These are phyloP conservation scores for Triticum turgidum DNA, from an alignment of 176 grass and related monocot species.

Conservation along the genomic window DNA sequence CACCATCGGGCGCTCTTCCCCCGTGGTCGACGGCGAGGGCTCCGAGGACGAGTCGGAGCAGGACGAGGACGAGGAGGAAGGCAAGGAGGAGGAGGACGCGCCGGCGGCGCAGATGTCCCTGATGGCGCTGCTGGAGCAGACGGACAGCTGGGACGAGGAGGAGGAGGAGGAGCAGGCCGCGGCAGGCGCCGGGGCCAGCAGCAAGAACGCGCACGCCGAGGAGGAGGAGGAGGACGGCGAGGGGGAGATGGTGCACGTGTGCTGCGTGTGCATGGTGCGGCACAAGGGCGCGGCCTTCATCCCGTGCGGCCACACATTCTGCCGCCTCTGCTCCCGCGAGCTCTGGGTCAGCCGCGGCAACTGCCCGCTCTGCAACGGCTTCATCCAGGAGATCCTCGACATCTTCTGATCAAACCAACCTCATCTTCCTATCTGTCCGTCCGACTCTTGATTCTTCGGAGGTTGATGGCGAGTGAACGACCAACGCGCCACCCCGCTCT, in stretches of 20 bases:
- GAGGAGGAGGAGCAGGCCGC: constrained; percentile 4
- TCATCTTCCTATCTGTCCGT: too few relatives aligned
- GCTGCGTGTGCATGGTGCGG: constrained; percentile 82
- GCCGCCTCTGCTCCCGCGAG: constrained; percentile 67
- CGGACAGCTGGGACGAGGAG: constrained; percentile 52
- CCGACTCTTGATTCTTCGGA: background rate
- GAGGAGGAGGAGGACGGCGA: constrained; percentile 36
- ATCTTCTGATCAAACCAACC: constrained; percentile 43
- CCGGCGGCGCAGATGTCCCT: constrained; percentile 54
- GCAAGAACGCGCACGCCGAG: constrained; percentile 19
- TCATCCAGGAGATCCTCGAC: constrained; percentile 78
- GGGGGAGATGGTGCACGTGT: constrained; percentile 53
- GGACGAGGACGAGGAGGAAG: background rate
- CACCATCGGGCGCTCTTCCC: background rate
- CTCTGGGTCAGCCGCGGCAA: constrained; percentile 79
- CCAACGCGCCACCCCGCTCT: background rate
- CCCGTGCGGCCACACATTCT: constrained; percentile 75
- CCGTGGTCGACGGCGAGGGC: background rate
- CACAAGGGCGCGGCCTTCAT: constrained; percentile 72
- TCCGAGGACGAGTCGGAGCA: background rate
- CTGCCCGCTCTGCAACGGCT: constrained; percentile 79
- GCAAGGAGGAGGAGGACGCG: constrained; percentile 32
- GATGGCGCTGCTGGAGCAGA: constrained; percentile 73
- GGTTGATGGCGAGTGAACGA: background rate
- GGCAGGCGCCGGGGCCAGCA: background rate